Conservation (phyloP, 1,284 basidiomycete species). For the Exsudoporus floridanus region DNA sequence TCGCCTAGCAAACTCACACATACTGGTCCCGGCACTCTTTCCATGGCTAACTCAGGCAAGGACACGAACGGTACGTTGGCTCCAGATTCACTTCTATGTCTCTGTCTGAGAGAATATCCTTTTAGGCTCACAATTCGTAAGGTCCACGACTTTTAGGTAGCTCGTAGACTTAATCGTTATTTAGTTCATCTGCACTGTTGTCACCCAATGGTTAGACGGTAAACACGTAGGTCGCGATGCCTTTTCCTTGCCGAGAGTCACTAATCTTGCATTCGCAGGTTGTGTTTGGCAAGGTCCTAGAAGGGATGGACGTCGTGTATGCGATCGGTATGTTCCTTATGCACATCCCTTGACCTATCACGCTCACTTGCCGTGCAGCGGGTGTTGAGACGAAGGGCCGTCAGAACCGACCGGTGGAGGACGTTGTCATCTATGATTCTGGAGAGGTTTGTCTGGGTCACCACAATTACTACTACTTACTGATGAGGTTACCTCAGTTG, state of each 20-base stretch:
- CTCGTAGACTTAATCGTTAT: conserved; percentile 4
- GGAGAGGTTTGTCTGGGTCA: conserved; percentile 67
- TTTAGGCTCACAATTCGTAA: conserved; percentile 80
- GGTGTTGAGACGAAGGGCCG: conserved; percentile 66
- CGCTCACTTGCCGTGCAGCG: conserved; percentile 51
- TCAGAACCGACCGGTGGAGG: conserved; percentile 68
- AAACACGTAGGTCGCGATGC: conserved; percentile 53
- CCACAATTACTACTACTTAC: not conserved
- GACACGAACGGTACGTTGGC: conserved; percentile 71
- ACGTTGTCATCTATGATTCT: conserved; percentile 76
- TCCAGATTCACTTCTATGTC: not conserved
- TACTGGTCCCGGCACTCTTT: conserved; percentile 80
- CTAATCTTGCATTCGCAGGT: conserved; percentile 49
- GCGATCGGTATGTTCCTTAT: conserved; percentile 57
- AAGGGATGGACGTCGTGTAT: conserved; percentile 84
- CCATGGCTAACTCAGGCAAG: conserved; percentile 92
- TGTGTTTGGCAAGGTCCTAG: conserved; percentile 88
- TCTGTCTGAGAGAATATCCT: conserved; percentile 3
- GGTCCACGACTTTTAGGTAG: conserved; percentile 25
- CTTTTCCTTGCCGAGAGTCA: not conserved
- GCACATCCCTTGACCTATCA: not conserved
- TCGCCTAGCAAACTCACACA: conserved; percentile 81
- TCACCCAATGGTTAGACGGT: conserved; percentile 76
- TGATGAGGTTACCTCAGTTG: conserved; percentile 46
- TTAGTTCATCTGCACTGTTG: conserved; percentile 81